Conservation (phyloP, 306 rosid genomes). For the Mimosa bimucronata region DNA sequence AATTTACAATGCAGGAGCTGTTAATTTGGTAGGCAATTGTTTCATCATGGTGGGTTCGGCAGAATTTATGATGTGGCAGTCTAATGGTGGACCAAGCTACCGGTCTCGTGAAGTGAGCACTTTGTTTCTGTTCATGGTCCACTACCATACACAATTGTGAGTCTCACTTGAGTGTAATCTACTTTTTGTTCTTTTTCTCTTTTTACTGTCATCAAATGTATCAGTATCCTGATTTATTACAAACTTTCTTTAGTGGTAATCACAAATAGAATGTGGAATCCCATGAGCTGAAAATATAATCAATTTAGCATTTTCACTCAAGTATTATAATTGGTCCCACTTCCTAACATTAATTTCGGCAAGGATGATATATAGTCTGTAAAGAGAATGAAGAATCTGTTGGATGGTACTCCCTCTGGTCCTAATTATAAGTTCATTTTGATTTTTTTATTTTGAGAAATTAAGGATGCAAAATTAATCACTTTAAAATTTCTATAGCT, state of each 20-base stretch:
- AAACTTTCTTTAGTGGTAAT: not conserved
- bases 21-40: conserved; percentile 33
- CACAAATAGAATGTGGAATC: not conserved
- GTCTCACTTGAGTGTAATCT: not conserved
- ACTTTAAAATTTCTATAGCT: no score
- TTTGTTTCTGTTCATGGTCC: conserved; percentile 8
- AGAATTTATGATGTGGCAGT: conserved; percentile 15
- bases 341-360: not conserved
- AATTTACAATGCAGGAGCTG: conserved; percentile 38
- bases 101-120: not conserved
- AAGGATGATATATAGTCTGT: not conserved
- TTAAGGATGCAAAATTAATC: no score
- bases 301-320: not conserved
- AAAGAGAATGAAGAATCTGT: not conserved
- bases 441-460: no score
- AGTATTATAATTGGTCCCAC: not conserved
- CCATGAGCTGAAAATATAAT: conserved; percentile 1
- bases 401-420: no score
- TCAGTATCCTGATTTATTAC: not conserved
- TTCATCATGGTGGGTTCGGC: conserved; percentile 30
- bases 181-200: not conserved
- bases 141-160: not conserved
- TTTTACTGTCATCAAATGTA: not conserved
- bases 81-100: conserved; percentile 27
- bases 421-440: no score